These are phyloP conservation scores for Hymenotorrendiella dingleyae DNA, from an alignment of 2,329 filamentous ascomycete species.

Conservation along the genomic window DNA sequence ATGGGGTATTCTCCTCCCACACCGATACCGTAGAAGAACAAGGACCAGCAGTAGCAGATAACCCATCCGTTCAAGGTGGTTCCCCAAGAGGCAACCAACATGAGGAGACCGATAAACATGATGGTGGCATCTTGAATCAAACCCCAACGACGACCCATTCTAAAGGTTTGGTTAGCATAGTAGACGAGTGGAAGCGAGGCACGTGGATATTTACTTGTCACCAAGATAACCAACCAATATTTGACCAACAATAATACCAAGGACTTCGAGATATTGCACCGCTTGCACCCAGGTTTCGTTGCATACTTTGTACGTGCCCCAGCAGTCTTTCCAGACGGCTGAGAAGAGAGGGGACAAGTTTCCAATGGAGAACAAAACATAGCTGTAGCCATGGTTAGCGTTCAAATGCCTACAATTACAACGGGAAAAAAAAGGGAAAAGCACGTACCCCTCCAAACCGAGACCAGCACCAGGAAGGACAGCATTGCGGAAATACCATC, in stretches of 20 bases:
- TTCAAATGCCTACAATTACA: background rate
- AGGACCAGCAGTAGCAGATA: conserved; percentile 90
- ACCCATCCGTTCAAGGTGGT: conserved; percentile 86
- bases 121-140: conserved; percentile 90
- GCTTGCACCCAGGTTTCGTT: conserved; percentile 73
- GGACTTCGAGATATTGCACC: conserved; percentile 86
- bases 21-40: conserved; percentile 81
- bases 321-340: conserved; percentile 71
- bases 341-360: conserved; percentile 81
- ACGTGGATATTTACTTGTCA: conserved; percentile 48
- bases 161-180: conserved; percentile 30
- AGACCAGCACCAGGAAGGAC: conserved; percentile 89
- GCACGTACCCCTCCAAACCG: conserved; percentile 68
- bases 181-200: conserved; percentile 4
- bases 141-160: conserved; percentile 89
- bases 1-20: conserved; percentile 91
- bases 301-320: conserved; percentile 61
- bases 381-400: conserved; percentile 44
- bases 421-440: background rate
- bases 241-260: conserved; percentile 93
- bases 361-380: conserved; percentile 94
- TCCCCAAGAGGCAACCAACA: conserved; percentile 90
- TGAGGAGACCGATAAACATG: conserved; percentile 89
- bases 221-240: conserved; percentile 76
- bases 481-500: conserved; percentile 84